Percentiles rank a stretch among this genome's conserved stretches.
Evolutionary conservation across 2,329 filamentous ascomycete species (phyloP).

Genomic region (Davidsoniella australis): DNA sequence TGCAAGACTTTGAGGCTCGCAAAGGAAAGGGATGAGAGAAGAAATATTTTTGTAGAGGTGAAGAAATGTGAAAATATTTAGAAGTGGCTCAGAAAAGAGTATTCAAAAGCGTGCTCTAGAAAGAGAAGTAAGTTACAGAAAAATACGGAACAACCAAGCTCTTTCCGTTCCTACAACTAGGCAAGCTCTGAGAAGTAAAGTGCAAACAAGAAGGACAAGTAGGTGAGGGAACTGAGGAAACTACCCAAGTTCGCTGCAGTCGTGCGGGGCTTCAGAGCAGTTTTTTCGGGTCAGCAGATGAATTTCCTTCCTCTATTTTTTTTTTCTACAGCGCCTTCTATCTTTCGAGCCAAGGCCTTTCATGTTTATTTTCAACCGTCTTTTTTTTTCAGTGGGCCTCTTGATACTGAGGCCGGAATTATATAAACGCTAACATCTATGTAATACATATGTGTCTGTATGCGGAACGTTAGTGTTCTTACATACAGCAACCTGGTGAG

Average conservation of each 20-base stretch:
- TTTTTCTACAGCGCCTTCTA: no score
- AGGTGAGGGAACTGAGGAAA: not conserved
- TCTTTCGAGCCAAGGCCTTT: no score
- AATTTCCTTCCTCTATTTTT: no score
- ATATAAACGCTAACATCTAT: not conserved
- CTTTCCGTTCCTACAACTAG: not conserved
- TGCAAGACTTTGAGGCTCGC: no score
- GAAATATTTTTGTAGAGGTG: no score
- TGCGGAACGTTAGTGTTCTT: not conserved
- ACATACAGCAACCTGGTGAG: not conserved
- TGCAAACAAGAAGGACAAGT: not conserved
- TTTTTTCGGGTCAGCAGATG: slow-evolving; percentile 5
- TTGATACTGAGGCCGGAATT: no score
- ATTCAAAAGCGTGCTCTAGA: not conserved
- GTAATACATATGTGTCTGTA: not conserved
- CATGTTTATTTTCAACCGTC: no score
- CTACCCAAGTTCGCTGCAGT: not conserved
- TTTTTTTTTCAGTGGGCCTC: no score
- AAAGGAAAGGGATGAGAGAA: no score
- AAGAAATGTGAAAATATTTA: no score
- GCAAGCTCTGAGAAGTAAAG: no score
- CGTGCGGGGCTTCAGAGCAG: not conserved
- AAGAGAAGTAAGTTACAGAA: not conserved
- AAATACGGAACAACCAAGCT: not conserved
- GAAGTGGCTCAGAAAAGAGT: no score